A percentile compares a stretch with the other conserved stretches of the same genome.
Conservation (phyloP, 1,139 yeast genomes). For the Yamadazyma jaroonii region DNA sequence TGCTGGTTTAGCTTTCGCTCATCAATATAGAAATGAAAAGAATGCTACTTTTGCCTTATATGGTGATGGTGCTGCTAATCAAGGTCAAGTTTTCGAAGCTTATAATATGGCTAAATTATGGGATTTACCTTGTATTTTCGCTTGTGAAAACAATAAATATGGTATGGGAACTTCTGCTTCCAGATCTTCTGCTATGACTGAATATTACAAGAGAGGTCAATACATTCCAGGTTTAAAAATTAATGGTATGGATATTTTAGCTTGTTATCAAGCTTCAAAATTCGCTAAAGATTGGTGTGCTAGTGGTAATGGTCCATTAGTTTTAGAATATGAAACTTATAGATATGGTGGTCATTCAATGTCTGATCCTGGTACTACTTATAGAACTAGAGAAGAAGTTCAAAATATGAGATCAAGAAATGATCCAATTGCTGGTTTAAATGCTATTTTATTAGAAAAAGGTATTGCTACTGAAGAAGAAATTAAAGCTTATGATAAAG, state of each 20-base stretch:
- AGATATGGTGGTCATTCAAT: conserved; percentile 99
- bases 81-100: conserved; percentile 97
- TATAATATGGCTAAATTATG: conserved; percentile 99
- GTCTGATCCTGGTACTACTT: conserved; percentile 99
- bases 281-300: conserved; percentile 96
- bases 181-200: conserved; percentile 94
- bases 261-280: conserved; percentile 93
- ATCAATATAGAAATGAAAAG: conserved; percentile 82
- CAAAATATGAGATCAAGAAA: conserved; percentile 98
- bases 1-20: conserved; percentile 96
- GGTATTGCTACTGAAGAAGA: conserved; percentile 91
- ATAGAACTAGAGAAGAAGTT: conserved; percentile 99
- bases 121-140: conserved; percentile 92
- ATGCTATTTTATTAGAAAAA: conserved; percentile 78
- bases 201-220: conserved; percentile 98
- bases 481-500: conserved; percentile 90
- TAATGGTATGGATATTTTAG: conserved; percentile 97
- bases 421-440: conserved; percentile 96
- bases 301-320: conserved; percentile 93
- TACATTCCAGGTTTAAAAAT: conserved; percentile 98
- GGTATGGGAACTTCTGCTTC: conserved; percentile 99
- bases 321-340: conserved; percentile 94
- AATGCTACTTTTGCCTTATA: conserved; percentile 85
- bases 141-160: conserved; percentile 98
- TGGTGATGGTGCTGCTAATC: conserved; percentile 99